Conservation (phyloP, 805 yeast species). For the Debaryomyces maramus region DNA sequence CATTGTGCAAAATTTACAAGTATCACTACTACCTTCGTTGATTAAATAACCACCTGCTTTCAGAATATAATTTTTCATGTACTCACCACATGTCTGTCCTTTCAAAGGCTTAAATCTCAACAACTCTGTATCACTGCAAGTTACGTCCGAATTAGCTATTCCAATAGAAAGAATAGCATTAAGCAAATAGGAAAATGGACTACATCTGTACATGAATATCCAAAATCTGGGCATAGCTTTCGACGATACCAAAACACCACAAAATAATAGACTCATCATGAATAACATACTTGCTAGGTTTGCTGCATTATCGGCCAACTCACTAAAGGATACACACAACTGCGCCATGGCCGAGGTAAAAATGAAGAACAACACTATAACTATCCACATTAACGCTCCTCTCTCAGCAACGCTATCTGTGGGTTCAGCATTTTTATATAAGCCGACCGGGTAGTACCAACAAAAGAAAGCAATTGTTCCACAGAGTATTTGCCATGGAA, state of each 20-base stretch:
- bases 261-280: not conserved
- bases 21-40: not conserved
- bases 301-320: conserved; percentile 15
- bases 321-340: conserved; percentile 56
- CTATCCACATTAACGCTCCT: not conserved
- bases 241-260: not conserved
- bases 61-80: not conserved
- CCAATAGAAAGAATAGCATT: not conserved
- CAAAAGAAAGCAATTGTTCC: not conserved
- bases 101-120: not conserved
- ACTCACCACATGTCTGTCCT: not conserved
- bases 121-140: not conserved
- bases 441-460: conserved; percentile 11
- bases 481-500: not conserved
- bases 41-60: not conserved
- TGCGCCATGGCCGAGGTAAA: conserved; percentile 44
- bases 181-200: not conserved
- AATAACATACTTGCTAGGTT: not conserved
- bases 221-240: not conserved
- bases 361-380: not conserved
- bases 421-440: conserved; percentile 12
- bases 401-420: not conserved
- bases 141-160: not conserved
- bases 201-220: not conserved
- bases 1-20: not conserved